Conservation (phyloP, 1,284 basidiomycete genomes). For the Moniliophthora roreri region DNA sequence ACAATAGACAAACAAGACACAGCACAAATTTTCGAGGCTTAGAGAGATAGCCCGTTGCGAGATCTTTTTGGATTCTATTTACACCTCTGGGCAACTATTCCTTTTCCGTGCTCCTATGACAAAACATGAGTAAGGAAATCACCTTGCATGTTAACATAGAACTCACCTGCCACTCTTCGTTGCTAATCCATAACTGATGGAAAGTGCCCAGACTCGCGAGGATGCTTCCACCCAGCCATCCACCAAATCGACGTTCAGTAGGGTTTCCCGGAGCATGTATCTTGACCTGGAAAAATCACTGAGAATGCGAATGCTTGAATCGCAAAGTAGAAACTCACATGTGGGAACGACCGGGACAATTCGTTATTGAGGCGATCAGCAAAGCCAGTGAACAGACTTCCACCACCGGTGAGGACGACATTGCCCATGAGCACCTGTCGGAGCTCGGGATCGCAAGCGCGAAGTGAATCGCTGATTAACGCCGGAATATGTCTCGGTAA, state of each 20-base stretch:
- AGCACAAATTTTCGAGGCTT: conserved; percentile 3
- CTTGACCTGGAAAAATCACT: conserved; percentile 53
- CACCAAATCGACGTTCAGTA: conserved; percentile 83
- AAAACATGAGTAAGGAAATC: conserved; percentile 3
- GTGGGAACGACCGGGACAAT: conserved; percentile 74
- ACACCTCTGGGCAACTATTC: conserved; percentile 77
- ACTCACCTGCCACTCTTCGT: conserved; percentile 86
- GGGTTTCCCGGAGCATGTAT: conserved; percentile 90
- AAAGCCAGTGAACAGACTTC: conserved; percentile 85
- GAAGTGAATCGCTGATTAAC: conserved; percentile 79
- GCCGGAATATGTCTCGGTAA: conserved; percentile 76
- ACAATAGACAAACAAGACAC: too few relatives aligned
- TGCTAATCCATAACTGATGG: conserved; percentile 94
- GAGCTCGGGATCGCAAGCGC: conserved; percentile 89
- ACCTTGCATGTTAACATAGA: background rate
- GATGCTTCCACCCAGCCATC: conserved; percentile 94
- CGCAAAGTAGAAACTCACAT: conserved; percentile 51
- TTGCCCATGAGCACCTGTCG: conserved; percentile 89
- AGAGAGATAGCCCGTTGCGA: background rate
- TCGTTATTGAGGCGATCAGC: conserved; percentile 85
- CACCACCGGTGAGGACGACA: conserved; percentile 93
- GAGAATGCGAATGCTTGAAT: conserved; percentile 1
- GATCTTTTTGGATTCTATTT: conserved; percentile 47
- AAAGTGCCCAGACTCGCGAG: conserved; percentile 93
- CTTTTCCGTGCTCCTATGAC: conserved; percentile 70